These are phyloP conservation scores for Metschnikowia bowlesiae DNA, from an alignment of 805 yeast species.

Conservation along the genomic window DNA sequence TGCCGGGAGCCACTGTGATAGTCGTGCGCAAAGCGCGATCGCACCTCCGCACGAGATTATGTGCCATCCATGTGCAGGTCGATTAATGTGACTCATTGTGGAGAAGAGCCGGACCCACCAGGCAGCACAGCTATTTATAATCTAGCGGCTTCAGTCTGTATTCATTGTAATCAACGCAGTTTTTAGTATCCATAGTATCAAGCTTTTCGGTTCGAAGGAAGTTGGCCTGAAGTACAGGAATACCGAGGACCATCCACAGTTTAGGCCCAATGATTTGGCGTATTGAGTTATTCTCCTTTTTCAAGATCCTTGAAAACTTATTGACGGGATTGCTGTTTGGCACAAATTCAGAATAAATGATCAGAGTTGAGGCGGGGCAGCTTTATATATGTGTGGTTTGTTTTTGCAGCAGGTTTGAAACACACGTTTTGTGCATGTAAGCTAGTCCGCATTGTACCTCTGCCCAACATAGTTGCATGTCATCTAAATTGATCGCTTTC, in stretches of 20 bases:
- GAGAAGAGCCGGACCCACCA: neutral
- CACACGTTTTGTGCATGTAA: neutral
- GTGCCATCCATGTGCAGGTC: slow-evolving; percentile 5
- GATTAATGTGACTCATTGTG: neutral
- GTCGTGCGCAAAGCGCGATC: slow-evolving; percentile 7
- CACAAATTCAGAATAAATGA: neutral
- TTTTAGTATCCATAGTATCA: too few relatives aligned
- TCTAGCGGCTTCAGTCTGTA: too few relatives aligned
- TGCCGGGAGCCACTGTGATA: slow-evolving; percentile 1
- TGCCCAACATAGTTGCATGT: neutral
- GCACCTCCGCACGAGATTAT: slow-evolving; percentile 14
- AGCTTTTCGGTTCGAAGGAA: too few relatives aligned
- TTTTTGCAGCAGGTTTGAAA: neutral
- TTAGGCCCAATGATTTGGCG: too few relatives aligned
- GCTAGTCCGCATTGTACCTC: neutral
- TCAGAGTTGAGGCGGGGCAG: neutral
- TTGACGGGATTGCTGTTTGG: neutral
- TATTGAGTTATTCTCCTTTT: too few relatives aligned
- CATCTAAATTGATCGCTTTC: neutral
- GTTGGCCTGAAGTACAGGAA: too few relatives aligned
- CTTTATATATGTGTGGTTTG: neutral
- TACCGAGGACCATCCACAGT: too few relatives aligned
- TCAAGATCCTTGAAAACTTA: neutral
- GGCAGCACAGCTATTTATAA: neutral
- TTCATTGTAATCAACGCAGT: too few relatives aligned